Evolutionary conservation across 331 rosid species (phyloP).

Genomic region (Cucumis variabilis): DNA sequence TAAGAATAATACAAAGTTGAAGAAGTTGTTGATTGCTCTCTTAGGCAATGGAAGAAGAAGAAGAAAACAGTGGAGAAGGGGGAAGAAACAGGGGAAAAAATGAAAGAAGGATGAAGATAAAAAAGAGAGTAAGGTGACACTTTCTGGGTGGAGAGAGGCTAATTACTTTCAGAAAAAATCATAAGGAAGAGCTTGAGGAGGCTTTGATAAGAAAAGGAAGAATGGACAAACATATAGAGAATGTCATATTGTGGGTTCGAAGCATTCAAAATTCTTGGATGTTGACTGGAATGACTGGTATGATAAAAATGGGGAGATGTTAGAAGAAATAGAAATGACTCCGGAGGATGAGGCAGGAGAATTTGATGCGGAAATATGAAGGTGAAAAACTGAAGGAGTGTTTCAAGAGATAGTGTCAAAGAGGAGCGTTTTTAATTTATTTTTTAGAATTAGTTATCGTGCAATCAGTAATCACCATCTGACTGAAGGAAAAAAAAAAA

Average conservation of each 20-base stretch:
- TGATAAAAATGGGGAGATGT: constrained; percentile 30
- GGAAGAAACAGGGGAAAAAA: not conserved
- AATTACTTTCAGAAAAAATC: constrained; percentile 56
- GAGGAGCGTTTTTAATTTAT: constrained; percentile 8
- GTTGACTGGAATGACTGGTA: constrained; percentile 41
- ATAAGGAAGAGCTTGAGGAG: constrained; percentile 60
- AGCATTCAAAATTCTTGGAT: constrained; percentile 50
- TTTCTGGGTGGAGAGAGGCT: constrained; percentile 54
- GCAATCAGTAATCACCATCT: no score
- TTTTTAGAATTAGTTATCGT: no score
- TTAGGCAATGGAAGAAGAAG: constrained; percentile 62
- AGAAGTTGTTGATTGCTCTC: constrained; percentile 56
- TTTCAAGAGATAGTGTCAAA: constrained; percentile 38
- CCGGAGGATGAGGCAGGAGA: constrained; percentile 73
- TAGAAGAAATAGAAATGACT: constrained; percentile 45
- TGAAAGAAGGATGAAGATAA: constrained; percentile 14
- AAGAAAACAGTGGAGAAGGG: constrained; percentile 28
- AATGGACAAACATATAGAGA: constrained; percentile 62
- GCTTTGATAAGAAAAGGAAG: constrained; percentile 64
- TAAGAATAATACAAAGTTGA: no score
- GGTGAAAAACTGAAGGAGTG: constrained; percentile 37
- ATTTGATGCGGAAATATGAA: constrained; percentile 53
- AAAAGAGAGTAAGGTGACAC: constrained; percentile 45
- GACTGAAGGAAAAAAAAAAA: no score
- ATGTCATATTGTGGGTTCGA: constrained; percentile 53